Evolutionary conservation across 352 stramenopile genomes (phyloP).

Genomic region (Aphanomyces cochlioides): DNA sequence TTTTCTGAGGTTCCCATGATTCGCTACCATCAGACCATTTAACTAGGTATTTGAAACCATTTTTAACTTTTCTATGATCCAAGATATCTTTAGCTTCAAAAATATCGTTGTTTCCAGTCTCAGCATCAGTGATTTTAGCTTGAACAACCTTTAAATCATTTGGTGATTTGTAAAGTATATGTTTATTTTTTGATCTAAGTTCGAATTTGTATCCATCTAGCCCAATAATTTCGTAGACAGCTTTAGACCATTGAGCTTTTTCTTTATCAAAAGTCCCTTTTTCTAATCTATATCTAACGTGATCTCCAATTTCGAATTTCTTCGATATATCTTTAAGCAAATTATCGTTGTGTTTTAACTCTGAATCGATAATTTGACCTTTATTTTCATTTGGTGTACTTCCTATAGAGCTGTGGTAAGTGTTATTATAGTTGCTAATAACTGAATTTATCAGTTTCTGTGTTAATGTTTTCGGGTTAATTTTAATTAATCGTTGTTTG

Average conservation of each 20-base stretch:
- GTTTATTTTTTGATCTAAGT: not conserved
- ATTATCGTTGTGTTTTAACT: too few species aligned
- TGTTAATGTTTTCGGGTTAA: slow-evolving; percentile 16
- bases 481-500: slow-evolving; percentile 31
- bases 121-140: not conserved
- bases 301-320: slow-evolving; percentile 23
- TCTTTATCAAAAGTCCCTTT: not conserved
- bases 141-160: not conserved
- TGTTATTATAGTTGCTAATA: slow-evolving; percentile 33
- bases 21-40: not conserved
- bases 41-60: not conserved
- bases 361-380: not conserved
- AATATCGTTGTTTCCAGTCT: not conserved
- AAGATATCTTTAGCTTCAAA: not conserved
- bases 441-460: slow-evolving; percentile 28
- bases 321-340: not conserved
- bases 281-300: not conserved
- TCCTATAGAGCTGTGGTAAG: slow-evolving; percentile 22
- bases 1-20: slow-evolving; percentile 4
- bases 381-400: slow-evolving; percentile 29
- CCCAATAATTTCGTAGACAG: not conserved
- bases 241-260: not conserved
- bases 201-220: not conserved
- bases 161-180: not conserved
- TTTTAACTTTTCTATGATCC: not conserved